These are phyloP conservation scores for Anisodus tanguticus DNA, from an alignment of 257 asterid species.

Conservation along the genomic window DNA sequence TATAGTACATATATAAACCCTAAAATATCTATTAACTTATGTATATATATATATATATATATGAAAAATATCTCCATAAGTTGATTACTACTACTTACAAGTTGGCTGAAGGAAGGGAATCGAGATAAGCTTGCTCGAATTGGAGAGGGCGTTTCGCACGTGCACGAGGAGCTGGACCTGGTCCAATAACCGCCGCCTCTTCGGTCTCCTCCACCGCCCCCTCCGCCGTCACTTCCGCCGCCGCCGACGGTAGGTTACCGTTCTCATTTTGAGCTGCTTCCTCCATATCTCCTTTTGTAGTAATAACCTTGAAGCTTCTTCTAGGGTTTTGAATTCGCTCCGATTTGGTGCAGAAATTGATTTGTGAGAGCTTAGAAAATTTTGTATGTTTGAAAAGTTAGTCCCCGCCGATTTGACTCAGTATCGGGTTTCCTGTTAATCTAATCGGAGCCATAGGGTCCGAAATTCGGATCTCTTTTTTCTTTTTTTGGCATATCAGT, in stretches of 20 bases:
- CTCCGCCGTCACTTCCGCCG: conserved; percentile 32
- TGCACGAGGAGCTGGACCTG: conserved; percentile 73
- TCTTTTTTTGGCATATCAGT: too few species aligned
- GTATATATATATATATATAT: too few species aligned
- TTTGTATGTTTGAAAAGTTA: background rate
- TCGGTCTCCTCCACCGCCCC: conserved; percentile 36
- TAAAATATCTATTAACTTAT: too few species aligned
- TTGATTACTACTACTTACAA: conserved; percentile 50
- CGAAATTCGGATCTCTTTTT: too few species aligned
- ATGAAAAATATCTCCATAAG: too few species aligned
- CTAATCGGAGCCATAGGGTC: too few species aligned
- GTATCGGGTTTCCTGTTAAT: background rate
- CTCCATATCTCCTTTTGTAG: conserved; percentile 31
- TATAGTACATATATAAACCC: too few species aligned
- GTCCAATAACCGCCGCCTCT: conserved; percentile 72
- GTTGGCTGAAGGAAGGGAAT: conserved; percentile 87
- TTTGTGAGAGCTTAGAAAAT: background rate
- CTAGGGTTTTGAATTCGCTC: background rate
- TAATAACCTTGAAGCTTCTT: background rate
- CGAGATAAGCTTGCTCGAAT: conserved; percentile 92
- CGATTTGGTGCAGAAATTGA: background rate
- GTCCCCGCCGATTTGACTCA: background rate
- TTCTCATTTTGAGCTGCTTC: conserved; percentile 51
- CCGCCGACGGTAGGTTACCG: conserved; percentile 32
- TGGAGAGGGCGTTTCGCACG: conserved; percentile 85